Conservation (phyloP, 352 stramenopile genomes). For the Pythium plurisporium region DNA sequence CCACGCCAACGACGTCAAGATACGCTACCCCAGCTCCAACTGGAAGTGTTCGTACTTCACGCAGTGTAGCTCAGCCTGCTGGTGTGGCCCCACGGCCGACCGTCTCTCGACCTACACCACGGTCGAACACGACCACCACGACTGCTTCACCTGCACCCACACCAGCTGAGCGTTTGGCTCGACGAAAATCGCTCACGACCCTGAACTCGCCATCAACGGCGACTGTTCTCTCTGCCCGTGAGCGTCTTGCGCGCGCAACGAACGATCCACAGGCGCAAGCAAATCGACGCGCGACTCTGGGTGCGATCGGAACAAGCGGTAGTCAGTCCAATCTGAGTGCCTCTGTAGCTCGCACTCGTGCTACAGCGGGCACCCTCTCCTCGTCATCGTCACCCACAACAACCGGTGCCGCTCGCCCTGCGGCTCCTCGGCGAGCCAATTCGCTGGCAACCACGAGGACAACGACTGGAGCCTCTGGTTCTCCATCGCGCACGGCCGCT, state of each 20-base stretch:
- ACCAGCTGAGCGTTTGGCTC: slow-evolving; percentile 17
- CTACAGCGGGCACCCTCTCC: not conserved
- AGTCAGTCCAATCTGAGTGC: slow-evolving; percentile 13
- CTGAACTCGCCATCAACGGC: slow-evolving; percentile 16
- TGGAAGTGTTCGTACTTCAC: not conserved
- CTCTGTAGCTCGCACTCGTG: slow-evolving; percentile 1
- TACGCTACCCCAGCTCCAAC: slow-evolving; percentile 4
- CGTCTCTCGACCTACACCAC: slow-evolving; percentile 5
- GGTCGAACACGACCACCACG: not conserved
- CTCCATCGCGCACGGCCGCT: slow-evolving; percentile 1
- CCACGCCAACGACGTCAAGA: slow-evolving; percentile 12
- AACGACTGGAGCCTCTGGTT: not conserved
- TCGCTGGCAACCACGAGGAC: slow-evolving; percentile 12
- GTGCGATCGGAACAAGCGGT: slow-evolving; percentile 16
- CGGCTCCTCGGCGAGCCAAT: slow-evolving; percentile 8
- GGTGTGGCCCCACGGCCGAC: not conserved
- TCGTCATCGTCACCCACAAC: slow-evolving; percentile 6
- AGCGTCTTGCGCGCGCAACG: slow-evolving; percentile 15
- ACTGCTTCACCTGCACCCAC: not conserved
- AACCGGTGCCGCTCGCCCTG: slow-evolving; percentile 5
- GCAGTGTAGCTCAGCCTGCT: too few relatives aligned
- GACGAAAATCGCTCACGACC: slow-evolving; percentile 24
- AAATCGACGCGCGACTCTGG: slow-evolving; percentile 24
- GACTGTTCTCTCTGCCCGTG: slow-evolving; percentile 15
- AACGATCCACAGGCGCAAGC: slow-evolving; percentile 10